Evolutionary conservation across 768 basidiomycete genomes (phyloP), one percentile per base, ranked within the genome.

Genomic region (Macrolepiota dolichaula): DNA sequence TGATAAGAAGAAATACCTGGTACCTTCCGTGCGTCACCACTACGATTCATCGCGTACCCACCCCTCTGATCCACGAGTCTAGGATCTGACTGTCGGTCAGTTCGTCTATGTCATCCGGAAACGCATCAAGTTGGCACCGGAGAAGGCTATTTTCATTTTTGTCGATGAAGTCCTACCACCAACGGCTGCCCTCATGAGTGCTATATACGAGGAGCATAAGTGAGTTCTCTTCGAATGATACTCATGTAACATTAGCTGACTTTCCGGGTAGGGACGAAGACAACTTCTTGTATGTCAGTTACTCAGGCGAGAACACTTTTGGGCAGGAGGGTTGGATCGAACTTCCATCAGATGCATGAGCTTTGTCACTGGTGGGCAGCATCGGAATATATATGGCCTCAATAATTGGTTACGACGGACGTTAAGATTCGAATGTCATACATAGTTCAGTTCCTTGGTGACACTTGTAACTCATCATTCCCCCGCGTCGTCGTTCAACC

Each of bases 1-100:
- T 73, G 97, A 99, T 84, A 99, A 99, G 92, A 98, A 99, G 95
- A 99, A 99, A 82, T 99, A 99, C 68, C 83, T 99, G 56, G 97
- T 99, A 10, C 97, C 97, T 47, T 96, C 95, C 58, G 96, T 96
- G 70, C 69, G 91, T 74, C 52, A 1, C 38, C 47, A 27, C 44
- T 36, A 15, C 35, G 38, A 25, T 32, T 40, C 13, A 37, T 47
- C 62, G 52, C 40, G 25, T 25, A 32, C 37, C 4, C 55, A 32
- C 29, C 44, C 35, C n/a, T n/a, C 46, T 49, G 25, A 50, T 55
- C 19, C n/a, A 12, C 17, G 17, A 51, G 53, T 36, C 29, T 66
- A 98, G 94, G 95, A 98, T 77, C 79, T 97, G 59, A 98, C 95
- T 44, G 96, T 98, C 9, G 96, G 96, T 11, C 96, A 99, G 73